Evolutionary conservation across 75 land plant genomes (phyloP).

Genomic region (Sequoia sempervirens): DNA sequence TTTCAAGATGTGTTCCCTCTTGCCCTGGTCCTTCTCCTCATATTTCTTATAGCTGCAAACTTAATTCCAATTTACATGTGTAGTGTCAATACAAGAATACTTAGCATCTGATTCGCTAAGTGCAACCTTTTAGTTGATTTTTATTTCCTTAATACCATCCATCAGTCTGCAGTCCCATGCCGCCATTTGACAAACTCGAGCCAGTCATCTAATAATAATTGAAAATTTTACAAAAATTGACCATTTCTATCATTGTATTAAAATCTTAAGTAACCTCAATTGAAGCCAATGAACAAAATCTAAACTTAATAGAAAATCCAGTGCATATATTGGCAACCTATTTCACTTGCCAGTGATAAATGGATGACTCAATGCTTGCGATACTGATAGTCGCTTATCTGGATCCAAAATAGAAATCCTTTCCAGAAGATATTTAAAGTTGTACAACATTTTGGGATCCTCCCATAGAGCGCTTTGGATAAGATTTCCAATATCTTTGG

Average conservation of each 20-base stretch:
- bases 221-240: conserved; percentile 11
- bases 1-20: too few relatives aligned
- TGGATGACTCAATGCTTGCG: conserved; percentile 94
- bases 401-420: conserved; percentile 95
- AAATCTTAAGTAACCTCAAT: conserved; percentile 19
- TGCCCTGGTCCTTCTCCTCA: too few relatives aligned
- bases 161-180: too few relatives aligned
- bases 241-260: conserved; percentile 11
- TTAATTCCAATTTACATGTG: too few relatives aligned
- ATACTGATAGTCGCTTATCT: conserved; percentile 93
- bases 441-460: conserved; percentile 73
- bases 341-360: conserved; percentile 99
- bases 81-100: too few relatives aligned
- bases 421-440: conserved; percentile 92
- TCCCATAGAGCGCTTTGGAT: conserved; percentile 73
- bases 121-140: too few relatives aligned
- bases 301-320: conserved; percentile 30
- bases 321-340: conserved; percentile 48
- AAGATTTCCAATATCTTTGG: conserved; percentile 81
- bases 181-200: too few relatives aligned
- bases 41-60: too few relatives aligned
- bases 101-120: too few relatives aligned
- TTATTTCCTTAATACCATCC: too few relatives aligned
- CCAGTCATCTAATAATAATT: conserved; percentile 16
- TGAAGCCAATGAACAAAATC: conserved; percentile 23